Evolutionary conservation across 305 asterid genomes (phyloP).

Genomic region (Fraxinus floribunda): DNA sequence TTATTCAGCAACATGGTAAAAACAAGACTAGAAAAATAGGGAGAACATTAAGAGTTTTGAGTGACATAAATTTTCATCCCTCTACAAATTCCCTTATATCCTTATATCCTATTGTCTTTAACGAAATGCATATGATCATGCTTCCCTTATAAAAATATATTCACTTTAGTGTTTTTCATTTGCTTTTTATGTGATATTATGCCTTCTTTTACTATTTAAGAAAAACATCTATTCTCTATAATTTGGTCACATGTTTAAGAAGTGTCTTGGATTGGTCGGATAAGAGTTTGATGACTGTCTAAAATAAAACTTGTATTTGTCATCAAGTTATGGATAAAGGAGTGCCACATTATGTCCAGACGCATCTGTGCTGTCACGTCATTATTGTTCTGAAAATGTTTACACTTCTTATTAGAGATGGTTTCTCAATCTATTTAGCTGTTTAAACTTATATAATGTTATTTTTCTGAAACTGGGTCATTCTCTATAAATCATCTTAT

Average conservation of each 20-base stretch:
- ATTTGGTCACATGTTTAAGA: background rate
- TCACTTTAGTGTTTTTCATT: slow-evolving; percentile 9
- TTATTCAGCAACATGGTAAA: background rate
- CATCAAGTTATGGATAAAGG: slow-evolving; percentile 8
- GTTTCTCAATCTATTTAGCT: slow-evolving; percentile 7
- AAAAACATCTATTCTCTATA: background rate
- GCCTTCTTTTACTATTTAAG: background rate
- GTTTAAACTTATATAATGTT: background rate
- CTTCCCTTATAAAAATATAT: background rate
- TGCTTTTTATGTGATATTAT: background rate
- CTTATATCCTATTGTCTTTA: background rate
- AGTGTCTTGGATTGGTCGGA: slow-evolving; percentile 3
- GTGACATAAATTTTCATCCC: background rate
- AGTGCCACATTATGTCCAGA: slow-evolving; percentile 4
- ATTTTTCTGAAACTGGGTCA: background rate
- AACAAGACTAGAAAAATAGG: background rate
- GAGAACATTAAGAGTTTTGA: background rate
- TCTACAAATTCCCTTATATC: background rate
- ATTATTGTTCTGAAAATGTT: slow-evolving; percentile 3
- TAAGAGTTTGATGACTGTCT: background rate
- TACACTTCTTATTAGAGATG: slow-evolving; percentile 10
- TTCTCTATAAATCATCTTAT: background rate
- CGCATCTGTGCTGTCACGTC: background rate
- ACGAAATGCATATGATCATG: background rate
- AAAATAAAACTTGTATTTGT: slow-evolving; percentile 11